Base-by-base conservation (phyloP, 2,329 filamentous ascomycete species). In the Seiridium unicorne region DNA sequence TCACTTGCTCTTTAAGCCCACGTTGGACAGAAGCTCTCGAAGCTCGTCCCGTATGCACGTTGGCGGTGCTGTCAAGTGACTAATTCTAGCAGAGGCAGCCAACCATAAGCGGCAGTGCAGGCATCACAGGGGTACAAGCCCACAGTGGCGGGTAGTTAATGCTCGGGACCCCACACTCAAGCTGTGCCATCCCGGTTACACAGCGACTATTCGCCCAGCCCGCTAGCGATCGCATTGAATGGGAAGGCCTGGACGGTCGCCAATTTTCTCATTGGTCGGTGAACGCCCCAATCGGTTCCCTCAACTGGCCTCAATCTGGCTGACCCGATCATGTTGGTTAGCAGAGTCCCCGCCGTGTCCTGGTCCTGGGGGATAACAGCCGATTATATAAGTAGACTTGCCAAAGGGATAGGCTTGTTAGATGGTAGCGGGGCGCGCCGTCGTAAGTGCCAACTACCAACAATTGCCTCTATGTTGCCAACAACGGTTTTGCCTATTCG, bases 81-180 rank as follows among this genome's bases (percentile, higher is more conserved):
- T 57, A 48, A 46, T 10, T 34, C 44, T 3, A 40, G 34, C 13
- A 56, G 54, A 57, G 54, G 54, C 26, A 57, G 32, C 54, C 54
- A 57, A 57, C 54, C 54, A 57, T n/a, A 13, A 32, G 54, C 40
- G 54, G 54, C 54, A 47, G 54, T 57, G 54, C 54, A 57, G 31
- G 26, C 31, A 26, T 57, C 2, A 26, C 44, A 13, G 54, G 54
- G 44, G 42, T 32, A 10, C 9, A 34, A 18, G 10, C 44, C 44
- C 44, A 55, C 38, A 55, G 54, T 57, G 54, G 54, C 54, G 54
- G 54, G 10, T 46, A 48, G 42, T 32, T 32, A 55, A 38, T 32
- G 36, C 53, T n/a, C 13, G 4, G 26, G 10, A 13, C 44, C 54
- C 40, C 42, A 48, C 44, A 57, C n/a, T 13, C 7, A 38, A 40